These are phyloP conservation scores for Kickxella alabastrina DNA, from an alignment of 192 early-diverging fungal species.

Conservation along the genomic window DNA sequence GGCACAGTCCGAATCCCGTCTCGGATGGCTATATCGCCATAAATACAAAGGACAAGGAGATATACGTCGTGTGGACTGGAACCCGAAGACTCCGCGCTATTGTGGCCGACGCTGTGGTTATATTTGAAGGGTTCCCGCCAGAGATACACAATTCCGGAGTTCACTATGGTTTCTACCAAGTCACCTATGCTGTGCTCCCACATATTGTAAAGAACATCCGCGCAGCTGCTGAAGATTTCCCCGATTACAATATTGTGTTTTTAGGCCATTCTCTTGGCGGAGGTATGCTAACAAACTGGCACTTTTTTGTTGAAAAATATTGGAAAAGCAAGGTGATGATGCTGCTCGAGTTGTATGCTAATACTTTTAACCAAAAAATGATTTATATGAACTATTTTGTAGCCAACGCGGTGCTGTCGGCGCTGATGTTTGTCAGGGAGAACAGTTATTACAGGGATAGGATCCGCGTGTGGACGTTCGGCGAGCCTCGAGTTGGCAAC, in stretches of 20 bases:
- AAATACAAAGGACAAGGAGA: constrained; percentile 29
- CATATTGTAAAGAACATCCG: constrained; percentile 43
- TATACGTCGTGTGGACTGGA: constrained; percentile 48
- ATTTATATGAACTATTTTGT: constrained; percentile 1
- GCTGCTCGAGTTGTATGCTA: background rate
- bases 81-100: constrained; percentile 41
- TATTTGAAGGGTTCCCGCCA: constrained; percentile 30
- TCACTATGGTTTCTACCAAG: constrained; percentile 34
- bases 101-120: constrained; percentile 22
- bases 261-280: constrained; percentile 47
- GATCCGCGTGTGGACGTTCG: constrained; percentile 52
- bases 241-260: constrained; percentile 39
- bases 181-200: constrained; percentile 35
- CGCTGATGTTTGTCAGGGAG: constrained; percentile 40
- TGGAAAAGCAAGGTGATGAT: no score
- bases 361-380: background rate
- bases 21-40: constrained; percentile 46
- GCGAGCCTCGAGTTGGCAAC: constrained; percentile 46
- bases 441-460: constrained; percentile 24
- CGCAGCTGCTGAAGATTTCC: constrained; percentile 18
- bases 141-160: constrained; percentile 29
- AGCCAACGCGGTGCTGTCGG: constrained; percentile 46
- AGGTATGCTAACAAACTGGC: constrained; percentile 16
- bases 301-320: background rate
- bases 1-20: constrained; percentile 43